Conservation (phyloP, 2,329 filamentous ascomycete species). For the Fusarium sp. region DNA sequence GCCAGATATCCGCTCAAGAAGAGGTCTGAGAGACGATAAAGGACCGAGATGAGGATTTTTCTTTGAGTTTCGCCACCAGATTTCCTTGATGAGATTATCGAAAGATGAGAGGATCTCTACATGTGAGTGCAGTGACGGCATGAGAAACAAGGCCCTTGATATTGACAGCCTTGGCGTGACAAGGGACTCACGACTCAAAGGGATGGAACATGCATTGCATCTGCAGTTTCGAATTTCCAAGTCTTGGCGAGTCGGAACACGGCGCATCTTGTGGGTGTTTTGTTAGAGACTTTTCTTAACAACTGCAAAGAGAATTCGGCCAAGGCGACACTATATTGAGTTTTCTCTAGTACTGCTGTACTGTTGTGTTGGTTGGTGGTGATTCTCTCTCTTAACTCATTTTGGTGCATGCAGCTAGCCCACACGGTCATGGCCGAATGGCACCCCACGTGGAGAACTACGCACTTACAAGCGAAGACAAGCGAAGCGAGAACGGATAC, state of each 20-base stretch:
- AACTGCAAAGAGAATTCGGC: neutral
- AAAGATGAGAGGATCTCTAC: slow-evolving; percentile 10
- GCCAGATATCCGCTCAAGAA: slow-evolving; percentile 17
- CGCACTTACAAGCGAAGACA: slow-evolving; percentile 40
- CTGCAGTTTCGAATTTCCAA: slow-evolving; percentile 11
- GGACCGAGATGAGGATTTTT: slow-evolving; percentile 21
- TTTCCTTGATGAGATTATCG: slow-evolving; percentile 1
- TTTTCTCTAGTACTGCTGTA: neutral
- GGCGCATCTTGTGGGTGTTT: slow-evolving; percentile 9
- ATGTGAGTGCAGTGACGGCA: slow-evolving; percentile 20
- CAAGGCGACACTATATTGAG: slow-evolving; percentile 9
- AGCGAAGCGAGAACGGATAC: slow-evolving; percentile 31
- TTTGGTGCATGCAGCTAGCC: neutral
- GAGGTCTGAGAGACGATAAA: slow-evolving; percentile 4
- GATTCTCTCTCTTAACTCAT: slow-evolving; percentile 1
- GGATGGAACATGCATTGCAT: slow-evolving; percentile 29
- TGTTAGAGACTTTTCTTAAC: neutral
- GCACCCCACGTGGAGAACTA: slow-evolving; percentile 45
- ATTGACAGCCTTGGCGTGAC: slow-evolving; percentile 9
- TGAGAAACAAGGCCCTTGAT: slow-evolving; percentile 15
- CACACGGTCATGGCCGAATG: slow-evolving; percentile 45
- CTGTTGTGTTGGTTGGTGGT: slow-evolving; percentile 4
- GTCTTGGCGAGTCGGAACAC: slow-evolving; percentile 18
- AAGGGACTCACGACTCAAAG: slow-evolving; percentile 13
- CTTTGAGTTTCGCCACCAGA: slow-evolving; percentile 4